Percentiles rank a stretch among this genome's conserved stretches.
phyloP scores from a whole-genome alignment of 228 moss, liverwort and hornwort species.

The Sphagnum fallax region DNA sequence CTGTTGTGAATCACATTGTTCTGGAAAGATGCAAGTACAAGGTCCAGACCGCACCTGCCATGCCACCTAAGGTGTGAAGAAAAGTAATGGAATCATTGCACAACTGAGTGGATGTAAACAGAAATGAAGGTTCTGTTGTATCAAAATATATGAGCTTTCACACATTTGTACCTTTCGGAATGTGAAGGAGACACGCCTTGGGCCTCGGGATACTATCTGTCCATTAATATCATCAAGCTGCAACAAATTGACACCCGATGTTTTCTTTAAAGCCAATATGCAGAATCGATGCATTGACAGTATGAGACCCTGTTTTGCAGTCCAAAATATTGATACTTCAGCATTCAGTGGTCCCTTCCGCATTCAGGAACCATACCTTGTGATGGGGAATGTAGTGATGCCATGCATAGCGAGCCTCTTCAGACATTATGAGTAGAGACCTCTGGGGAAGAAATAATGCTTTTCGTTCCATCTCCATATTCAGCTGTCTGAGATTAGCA shows the following conservation, averaged over 20 bases:
- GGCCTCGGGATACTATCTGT: slow-evolving; percentile 49
- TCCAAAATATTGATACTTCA: too few species aligned
- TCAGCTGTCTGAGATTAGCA: slow-evolving; percentile 12
- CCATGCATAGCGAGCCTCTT: slow-evolving; percentile 97
- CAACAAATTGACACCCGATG: not conserved
- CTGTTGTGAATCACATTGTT: slow-evolving; percentile 73
- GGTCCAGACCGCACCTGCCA: slow-evolving; percentile 71
- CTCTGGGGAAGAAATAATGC: slow-evolving; percentile 76
- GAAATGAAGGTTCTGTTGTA: too few species aligned
- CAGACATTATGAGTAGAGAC: slow-evolving; percentile 79
- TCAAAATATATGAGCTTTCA: too few species aligned
- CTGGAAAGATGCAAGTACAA: slow-evolving; percentile 57
- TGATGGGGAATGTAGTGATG: slow-evolving; percentile 99
- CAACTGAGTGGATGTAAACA: too few species aligned
- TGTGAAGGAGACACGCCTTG: slow-evolving; percentile 87
- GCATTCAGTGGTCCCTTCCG: too few species aligned
- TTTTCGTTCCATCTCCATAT: slow-evolving; percentile 48
- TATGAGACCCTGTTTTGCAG: too few species aligned
- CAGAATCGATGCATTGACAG: too few species aligned
- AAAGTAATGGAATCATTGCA: too few species aligned
- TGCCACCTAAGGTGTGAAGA: not conserved
- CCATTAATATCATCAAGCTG: slow-evolving; percentile 60
- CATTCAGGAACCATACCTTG: slow-evolving; percentile 42
- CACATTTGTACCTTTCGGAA: slow-evolving; percentile 64
- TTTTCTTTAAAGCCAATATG: not conserved